A percentile compares a stretch with the other conserved stretches of the same genome.
Conservation (phyloP, 805 yeast species). For the Myxozyma lipomycoides region DNA sequence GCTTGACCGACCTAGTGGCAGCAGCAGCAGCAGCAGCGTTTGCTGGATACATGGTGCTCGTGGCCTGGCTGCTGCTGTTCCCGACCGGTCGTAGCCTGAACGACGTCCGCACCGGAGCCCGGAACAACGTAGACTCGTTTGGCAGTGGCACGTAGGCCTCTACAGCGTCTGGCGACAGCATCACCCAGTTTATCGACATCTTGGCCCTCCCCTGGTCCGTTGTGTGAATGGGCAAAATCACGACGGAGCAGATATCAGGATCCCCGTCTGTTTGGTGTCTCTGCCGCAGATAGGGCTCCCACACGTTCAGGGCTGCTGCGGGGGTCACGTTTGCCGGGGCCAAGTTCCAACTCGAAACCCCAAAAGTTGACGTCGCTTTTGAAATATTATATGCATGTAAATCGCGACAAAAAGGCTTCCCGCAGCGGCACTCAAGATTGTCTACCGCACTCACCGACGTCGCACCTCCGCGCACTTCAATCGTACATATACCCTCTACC, state of each 20-base stretch:
- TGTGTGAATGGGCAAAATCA: not conserved
- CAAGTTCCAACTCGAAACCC: no score
- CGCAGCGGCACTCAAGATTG: no score
- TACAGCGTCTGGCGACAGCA: conserved; percentile 21
- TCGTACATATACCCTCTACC: no score
- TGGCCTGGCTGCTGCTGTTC: not conserved
- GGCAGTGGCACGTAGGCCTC: conserved; percentile 28
- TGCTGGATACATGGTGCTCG: conserved; percentile 11
- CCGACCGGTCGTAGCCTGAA: conserved; percentile 15
- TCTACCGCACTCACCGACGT: no score
- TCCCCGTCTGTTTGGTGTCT: not conserved
- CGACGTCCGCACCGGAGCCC: conserved; percentile 21
- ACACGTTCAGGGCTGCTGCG: conserved; percentile 7
- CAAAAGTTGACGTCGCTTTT: no score
- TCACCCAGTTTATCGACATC: conserved; percentile 33
- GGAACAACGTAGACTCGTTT: conserved; percentile 15
- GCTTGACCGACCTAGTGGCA: conserved; percentile 4
- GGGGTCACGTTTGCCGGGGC: no score
- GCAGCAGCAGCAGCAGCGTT: conserved; percentile 4
- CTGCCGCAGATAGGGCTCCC: conserved; percentile 3
- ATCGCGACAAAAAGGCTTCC: no score
- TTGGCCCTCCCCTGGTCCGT: conserved; percentile 6
- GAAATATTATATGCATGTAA: no score
- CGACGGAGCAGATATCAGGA: not conserved
- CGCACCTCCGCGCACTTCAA: no score